Base-by-base conservation (phyloP, 495 filamentous ascomycete species). In the Penicillium paxilli region DNA sequence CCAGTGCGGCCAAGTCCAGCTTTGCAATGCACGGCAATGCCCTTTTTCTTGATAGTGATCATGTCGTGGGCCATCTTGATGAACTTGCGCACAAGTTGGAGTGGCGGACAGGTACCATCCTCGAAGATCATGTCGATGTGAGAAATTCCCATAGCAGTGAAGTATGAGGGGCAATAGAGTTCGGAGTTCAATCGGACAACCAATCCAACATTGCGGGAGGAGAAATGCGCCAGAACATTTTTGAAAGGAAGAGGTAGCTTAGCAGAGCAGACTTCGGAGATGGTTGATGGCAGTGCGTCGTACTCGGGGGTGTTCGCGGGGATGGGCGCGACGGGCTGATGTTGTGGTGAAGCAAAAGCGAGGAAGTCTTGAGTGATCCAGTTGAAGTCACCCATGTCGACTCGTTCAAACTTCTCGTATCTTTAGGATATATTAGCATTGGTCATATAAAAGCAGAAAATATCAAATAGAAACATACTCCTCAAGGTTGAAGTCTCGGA, bases 51-150 rank as follows among this genome's bases (percentile, higher is more conserved):
- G 30, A 89, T 79, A 2, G 84, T 92, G 61, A 99, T 99, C 69
- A 88, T 96, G 49, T 95, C 87, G 65, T 98, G 94, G 0, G 95
- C 91, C 58, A 98, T 81, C 63, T 88, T 91, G 62, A 99, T 95
- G 66, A 98, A 99, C 57, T 90, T 89, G 25, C 87, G 82, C 9
- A 99, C 94, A 19, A 92, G 83, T 11, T 82, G 81, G 16, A 99
- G 72, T 3, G 90, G 84, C 14, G 94, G 94, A 71, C 95, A 98
- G 6, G 94, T 99, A 21, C 94, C 94, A 63, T 99, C 94, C 60
- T 97, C 94, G 62, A 99, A 99, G 57, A 98, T 96, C 95, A 99
- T 98, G 67, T 99, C 92, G 19, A 98, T 78, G 66, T 99, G 94
- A 49, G 88, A 83, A 62, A 99, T 98, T 6, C 93, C 95, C 38